Evolutionary conservation across 2,329 filamentous ascomycete species (phyloP).

Genomic region (Claviceps pusilla): DNA sequence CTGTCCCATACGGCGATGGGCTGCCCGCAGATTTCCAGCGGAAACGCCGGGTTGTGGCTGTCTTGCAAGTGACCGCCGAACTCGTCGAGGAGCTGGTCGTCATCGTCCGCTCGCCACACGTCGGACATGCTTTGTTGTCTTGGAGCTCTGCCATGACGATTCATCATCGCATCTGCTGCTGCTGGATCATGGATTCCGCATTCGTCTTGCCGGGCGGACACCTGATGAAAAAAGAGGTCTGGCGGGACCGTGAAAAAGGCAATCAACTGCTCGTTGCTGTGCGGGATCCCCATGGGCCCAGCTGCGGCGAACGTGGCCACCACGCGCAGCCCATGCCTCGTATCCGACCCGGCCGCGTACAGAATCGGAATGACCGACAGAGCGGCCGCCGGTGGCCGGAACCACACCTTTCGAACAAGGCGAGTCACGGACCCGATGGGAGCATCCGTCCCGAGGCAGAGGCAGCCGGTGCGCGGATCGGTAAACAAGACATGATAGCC

Average conservation of each 20-base stretch:
- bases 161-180: neutral
- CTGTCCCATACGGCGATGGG: slow-evolving; percentile 16
- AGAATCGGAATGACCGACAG: slow-evolving; percentile 26
- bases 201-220: slow-evolving; percentile 8
- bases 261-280: slow-evolving; percentile 23
- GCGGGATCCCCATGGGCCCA: neutral
- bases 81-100: slow-evolving; percentile 10
- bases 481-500: slow-evolving; percentile 50
- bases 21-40: slow-evolving; percentile 19
- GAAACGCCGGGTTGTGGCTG: slow-evolving; percentile 7
- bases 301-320: slow-evolving; percentile 38
- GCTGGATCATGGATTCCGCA: slow-evolving; percentile 2
- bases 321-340: slow-evolving; percentile 41
- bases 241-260: slow-evolving; percentile 47
- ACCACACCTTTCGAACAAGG: slow-evolving; percentile 43
- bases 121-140: slow-evolving; percentile 6
- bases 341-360: slow-evolving; percentile 42
- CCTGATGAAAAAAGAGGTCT: slow-evolving; percentile 32
- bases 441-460: slow-evolving; percentile 48
- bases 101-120: slow-evolving; percentile 10
- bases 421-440: slow-evolving; percentile 34
- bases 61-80: slow-evolving; percentile 8
- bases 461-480: slow-evolving; percentile 38
- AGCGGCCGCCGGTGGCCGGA: slow-evolving; percentile 21
- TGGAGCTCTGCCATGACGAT: slow-evolving; percentile 3